A percentile compares a stretch with the other conserved stretches of the same genome.
These are phyloP conservation scores for Cryptococcus sp. DNA, from an alignment of 1,284 basidiomycete species.

Conservation along the genomic window DNA sequence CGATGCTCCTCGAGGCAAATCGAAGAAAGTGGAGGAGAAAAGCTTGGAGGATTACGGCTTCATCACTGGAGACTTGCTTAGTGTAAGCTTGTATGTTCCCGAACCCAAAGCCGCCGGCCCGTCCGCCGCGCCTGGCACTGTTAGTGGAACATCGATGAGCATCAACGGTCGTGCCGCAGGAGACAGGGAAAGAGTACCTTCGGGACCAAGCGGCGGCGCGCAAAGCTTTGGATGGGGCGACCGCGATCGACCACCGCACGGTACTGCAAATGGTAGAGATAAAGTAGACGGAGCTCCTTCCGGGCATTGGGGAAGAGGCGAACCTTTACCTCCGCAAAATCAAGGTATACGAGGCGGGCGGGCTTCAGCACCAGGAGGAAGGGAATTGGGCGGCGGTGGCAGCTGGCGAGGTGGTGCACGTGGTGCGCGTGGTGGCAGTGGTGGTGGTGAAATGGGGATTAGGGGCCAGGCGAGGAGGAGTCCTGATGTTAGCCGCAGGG, in stretches of 20 bases:
- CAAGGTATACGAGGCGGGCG: constrained; percentile 9
- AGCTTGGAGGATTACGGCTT: constrained; percentile 46
- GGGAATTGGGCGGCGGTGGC: constrained; percentile 12
- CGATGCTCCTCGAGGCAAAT: constrained; percentile 8
- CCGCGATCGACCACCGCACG: constrained; percentile 8
- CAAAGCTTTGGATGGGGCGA: constrained; percentile 23
- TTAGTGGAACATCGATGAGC: not conserved
- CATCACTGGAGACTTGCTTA: constrained; percentile 45
- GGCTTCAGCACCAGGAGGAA: not conserved
- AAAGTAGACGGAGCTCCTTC: constrained; percentile 4
- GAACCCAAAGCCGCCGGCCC: constrained; percentile 29
- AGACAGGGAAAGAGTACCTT: not conserved
- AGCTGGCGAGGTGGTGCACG: constrained; percentile 23
- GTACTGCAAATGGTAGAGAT: not conserved
- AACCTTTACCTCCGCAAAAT: constrained; percentile 27
- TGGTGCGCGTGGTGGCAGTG: too few species aligned
- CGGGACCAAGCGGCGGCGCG: not conserved
- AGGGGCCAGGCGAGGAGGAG: constrained; percentile 9
- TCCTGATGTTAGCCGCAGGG: not conserved
- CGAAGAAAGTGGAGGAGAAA: constrained; percentile 37
- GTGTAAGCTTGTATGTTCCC: constrained; percentile 36
- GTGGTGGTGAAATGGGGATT: constrained; percentile 10
- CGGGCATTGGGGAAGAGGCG: constrained; percentile 27
- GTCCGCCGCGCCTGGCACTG: constrained; percentile 4
- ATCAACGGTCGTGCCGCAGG: not conserved